Conservation (phyloP, 208 protist species). For the Trypanosoma boissoni region DNA sequence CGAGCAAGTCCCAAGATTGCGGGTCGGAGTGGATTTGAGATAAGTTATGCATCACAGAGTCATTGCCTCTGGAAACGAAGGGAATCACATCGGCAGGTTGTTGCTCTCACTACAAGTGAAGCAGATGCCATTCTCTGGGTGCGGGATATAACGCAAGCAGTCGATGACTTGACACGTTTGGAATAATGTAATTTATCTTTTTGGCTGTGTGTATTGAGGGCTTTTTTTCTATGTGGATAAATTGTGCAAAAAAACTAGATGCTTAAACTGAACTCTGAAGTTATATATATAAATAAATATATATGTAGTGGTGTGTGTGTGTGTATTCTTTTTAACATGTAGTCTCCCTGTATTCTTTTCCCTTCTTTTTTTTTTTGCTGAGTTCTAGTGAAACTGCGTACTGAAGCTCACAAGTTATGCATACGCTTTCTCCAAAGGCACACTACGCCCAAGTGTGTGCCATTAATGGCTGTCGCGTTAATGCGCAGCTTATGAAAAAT, state of each 20-base stretch:
- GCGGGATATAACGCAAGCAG: slow-evolving; percentile 11
- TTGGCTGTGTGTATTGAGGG: background rate
- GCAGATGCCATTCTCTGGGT: slow-evolving; percentile 11
- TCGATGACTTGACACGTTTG: slow-evolving; percentile 7
- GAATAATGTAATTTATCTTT: no score
- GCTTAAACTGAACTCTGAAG: background rate
- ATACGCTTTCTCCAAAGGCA: slow-evolving; percentile 3
- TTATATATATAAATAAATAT: background rate
- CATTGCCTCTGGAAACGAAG: background rate
- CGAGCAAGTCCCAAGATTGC: background rate
- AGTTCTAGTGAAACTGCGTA: background rate
- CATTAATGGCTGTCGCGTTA: slow-evolving; percentile 1
- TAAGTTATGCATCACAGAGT: slow-evolving; percentile 3
- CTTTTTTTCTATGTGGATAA: background rate
- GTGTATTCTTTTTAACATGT: background rate
- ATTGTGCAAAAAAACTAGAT: background rate
- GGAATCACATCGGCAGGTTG: background rate
- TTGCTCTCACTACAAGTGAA: slow-evolving; percentile 1
- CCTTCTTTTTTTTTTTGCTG: slow-evolving; percentile 3
- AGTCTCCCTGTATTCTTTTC: background rate
- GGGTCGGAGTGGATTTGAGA: background rate
- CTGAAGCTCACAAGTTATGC: slow-evolving; percentile 4
- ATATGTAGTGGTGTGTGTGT: background rate
- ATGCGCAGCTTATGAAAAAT: slow-evolving; percentile 16
- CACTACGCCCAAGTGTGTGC: slow-evolving; percentile 7